Evolutionary conservation across 169 alveolate species (phyloP).

Genomic region (Cryptosporidium sp.): DNA sequence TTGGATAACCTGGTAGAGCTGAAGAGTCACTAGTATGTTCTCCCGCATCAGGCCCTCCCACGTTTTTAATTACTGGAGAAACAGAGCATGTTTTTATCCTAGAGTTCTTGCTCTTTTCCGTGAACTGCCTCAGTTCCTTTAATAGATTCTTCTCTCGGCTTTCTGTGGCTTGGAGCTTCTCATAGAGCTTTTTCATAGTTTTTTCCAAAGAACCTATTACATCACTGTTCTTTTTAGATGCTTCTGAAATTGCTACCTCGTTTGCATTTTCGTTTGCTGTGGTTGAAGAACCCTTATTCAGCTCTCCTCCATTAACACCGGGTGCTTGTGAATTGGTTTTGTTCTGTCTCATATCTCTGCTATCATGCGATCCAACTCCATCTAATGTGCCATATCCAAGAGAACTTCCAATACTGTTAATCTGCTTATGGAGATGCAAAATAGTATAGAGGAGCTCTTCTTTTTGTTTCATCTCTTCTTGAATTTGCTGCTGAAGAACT

Average conservation of each 20-base stretch:
- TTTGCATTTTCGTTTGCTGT: background rate
- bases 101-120: constrained; percentile 36
- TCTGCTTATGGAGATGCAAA: constrained; percentile 64
- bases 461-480: constrained; percentile 71
- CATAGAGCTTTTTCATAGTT: constrained; percentile 50
- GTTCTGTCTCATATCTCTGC: background rate
- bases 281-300: background rate
- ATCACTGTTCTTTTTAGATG: constrained; percentile 14
- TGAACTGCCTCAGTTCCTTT: constrained; percentile 49
- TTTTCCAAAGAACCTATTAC: constrained; percentile 38
- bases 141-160: constrained; percentile 42
- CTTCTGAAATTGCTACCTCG: background rate
- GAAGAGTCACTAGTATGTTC: background rate
- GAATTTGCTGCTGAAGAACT: constrained; percentile 58
- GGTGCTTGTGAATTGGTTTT: background rate
- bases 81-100: background rate
- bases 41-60: constrained; percentile 3
- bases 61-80: background rate
- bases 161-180: constrained; percentile 58
- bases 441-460: constrained; percentile 57
- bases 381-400: background rate
- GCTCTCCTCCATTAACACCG: background rate
- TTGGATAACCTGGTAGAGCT: constrained; percentile 1
- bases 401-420: constrained; percentile 23
- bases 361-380: background rate